phyloP scores from a whole-genome alignment of 495 filamentous ascomycete genomes.

The Penicillium maclennaniae region DNA sequence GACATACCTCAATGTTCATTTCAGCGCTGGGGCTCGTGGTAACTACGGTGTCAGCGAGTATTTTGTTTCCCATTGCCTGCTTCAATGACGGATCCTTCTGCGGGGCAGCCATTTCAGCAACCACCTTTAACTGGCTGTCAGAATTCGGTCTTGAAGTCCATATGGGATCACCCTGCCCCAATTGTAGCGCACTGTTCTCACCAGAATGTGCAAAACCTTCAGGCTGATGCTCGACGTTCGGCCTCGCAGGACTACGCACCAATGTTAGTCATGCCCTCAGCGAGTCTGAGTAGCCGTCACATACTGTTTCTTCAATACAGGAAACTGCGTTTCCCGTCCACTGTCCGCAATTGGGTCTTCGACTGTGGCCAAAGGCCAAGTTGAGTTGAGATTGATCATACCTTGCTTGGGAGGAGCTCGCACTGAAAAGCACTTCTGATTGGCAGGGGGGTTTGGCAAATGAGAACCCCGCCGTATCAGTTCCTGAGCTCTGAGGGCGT shows the following conservation, averaged over 20 bases:
- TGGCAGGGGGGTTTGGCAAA: constrained; percentile 31
- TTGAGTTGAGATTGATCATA: neutral
- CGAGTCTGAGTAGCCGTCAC: neutral
- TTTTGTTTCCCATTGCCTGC: neutral
- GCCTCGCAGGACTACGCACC: neutral
- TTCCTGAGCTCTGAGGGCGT: constrained; percentile 27
- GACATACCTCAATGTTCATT: neutral
- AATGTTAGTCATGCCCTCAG: neutral
- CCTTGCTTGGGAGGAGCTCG: constrained; percentile 7
- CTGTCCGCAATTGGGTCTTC: neutral
- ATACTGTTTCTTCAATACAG: neutral
- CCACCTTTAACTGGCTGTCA: neutral
- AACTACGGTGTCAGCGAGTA: neutral
- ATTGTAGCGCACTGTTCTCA: neutral
- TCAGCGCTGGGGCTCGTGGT: neutral
- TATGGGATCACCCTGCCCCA: neutral
- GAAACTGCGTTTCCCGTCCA: neutral
- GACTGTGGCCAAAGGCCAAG: no score
- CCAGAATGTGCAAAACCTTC: neutral
- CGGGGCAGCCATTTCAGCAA: no score
- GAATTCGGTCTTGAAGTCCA: neutral
- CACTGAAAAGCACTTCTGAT: constrained; percentile 24
- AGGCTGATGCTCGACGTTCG: neutral
- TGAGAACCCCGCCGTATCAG: constrained; percentile 34
- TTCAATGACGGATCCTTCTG: neutral